Base-by-base conservation (phyloP, 2,329 filamentous ascomycete species). In the Blastomyces silverae region DNA sequence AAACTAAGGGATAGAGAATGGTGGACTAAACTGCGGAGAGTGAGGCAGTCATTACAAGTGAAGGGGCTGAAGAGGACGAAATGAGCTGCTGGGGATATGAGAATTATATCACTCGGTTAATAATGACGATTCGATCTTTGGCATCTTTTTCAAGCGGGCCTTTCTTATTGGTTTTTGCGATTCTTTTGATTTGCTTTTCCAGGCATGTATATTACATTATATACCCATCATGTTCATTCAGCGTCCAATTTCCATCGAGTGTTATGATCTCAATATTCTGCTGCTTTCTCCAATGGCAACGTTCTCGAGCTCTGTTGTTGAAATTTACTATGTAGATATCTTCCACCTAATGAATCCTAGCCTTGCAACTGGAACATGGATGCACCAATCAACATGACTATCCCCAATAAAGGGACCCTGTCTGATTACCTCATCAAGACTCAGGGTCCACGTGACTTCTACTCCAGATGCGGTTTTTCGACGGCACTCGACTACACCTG, bases 31-130 rank as follows among this genome's bases (percentile, higher is more conserved):
- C 76, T 91, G 67, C 83, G 87, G 70, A 83, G 85, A 65, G 87
- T 91, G 65, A 89, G 89, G 80, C 89, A 87, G 71, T 76, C 89
- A 58, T 86, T 91, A 71, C 86, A 89, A 67, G 81, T 84, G 6
- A 90, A 89, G 74, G 82, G 81, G 1, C 79, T 80, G 10, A 85
- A 80, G 73, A 87, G 83, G 72, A 74, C 72, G 31, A 64, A 63
- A 62, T 48, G 17, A 52, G 42, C 28, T 53, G 20, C 44, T 22
- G 57, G 34, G 34, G 31, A 31, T 7, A 31, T 13, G 34, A 46
- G 57, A 37, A 44, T 56, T 56, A 37, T 37, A 56, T 22, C 28
- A 15, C 13, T 37, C 5, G 4, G 8, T 34, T 28, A 28, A 56
- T 8, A 50, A 56, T n/a, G 28, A 34, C 13, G 25, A 34, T 55